Percentiles rank a stretch among this genome's conserved stretches.
Conservation (phyloP, 306 rosid genomes). For the Sophora flavescens region DNA sequence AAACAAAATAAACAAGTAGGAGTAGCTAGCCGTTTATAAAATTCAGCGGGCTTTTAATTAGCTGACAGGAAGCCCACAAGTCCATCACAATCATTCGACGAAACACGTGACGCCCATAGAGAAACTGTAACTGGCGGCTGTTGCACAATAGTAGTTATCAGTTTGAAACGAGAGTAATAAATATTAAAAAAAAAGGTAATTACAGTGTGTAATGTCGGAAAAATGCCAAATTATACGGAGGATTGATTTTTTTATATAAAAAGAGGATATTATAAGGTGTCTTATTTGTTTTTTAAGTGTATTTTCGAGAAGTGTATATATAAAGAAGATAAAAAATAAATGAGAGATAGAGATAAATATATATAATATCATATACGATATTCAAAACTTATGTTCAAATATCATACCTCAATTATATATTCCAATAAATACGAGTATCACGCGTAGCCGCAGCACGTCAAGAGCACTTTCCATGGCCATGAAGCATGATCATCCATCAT, state of each 20-base stretch:
- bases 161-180: not conserved
- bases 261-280: too few relatives aligned
- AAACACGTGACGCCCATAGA: conserved; percentile 36
- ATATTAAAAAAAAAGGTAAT: not conserved
- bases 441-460: conserved; percentile 31
- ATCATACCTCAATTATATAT: conserved; percentile 29
- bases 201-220: conserved; percentile 14
- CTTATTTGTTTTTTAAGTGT: too few relatives aligned
- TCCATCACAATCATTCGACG: conserved; percentile 15
- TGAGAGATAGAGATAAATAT: too few relatives aligned
- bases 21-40: not conserved
- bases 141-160: not conserved
- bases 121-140: conserved; percentile 44
- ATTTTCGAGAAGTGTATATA: too few relatives aligned
- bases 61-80: conserved; percentile 20
- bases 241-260: too few relatives aligned
- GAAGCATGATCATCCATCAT: not conserved
- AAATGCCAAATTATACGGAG: too few relatives aligned
- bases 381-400: too few relatives aligned
- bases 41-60: conserved; percentile 35
- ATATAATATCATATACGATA: too few relatives aligned
- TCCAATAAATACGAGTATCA: not conserved
- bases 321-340: too few relatives aligned
- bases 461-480: not conserved
- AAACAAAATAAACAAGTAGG: too few relatives aligned